Percentiles rank a stretch among this genome's conserved stretches.
phyloP scores from a whole-genome alignment of 495 filamentous ascomycete genomes.

The Astrothelium subdiscretum region DNA sequence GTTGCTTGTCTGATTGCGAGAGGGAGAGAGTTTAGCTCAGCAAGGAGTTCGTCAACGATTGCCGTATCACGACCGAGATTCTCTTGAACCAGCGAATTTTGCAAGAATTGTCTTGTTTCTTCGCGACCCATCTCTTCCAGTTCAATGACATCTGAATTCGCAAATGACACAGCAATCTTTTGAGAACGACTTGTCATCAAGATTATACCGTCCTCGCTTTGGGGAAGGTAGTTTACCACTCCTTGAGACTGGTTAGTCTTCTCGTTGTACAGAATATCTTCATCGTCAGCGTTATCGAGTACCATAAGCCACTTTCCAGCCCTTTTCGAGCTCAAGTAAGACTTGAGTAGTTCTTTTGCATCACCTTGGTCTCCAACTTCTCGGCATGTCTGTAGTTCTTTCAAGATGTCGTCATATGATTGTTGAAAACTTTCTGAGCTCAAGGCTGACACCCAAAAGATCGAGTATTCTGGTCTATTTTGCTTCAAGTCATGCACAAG shows the following conservation, averaged over 20 bases:
- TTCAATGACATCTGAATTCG: constrained; percentile 13
- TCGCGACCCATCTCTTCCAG: constrained; percentile 12
- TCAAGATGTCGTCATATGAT: constrained; percentile 1
- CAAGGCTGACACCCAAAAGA: constrained; percentile 13
- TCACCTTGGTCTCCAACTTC: not conserved
- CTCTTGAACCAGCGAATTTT: constrained; percentile 7
- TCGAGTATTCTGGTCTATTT: constrained; percentile 7
- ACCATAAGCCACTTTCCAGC: constrained; percentile 8
- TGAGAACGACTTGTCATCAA: constrained; percentile 19
- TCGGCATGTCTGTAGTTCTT: not conserved
- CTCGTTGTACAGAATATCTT: constrained; percentile 9
- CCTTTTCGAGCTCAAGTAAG: not conserved
- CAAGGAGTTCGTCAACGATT: constrained; percentile 7
- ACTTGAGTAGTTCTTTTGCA: not conserved
- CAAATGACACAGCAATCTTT: constrained; percentile 10
- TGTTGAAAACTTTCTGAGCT: constrained; percentile 6
- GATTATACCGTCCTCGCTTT: constrained; percentile 16
- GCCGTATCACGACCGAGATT: constrained; percentile 8
- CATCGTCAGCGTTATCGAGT: constrained; percentile 21
- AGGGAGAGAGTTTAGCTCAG: constrained; percentile 18
- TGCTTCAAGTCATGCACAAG: constrained; percentile 2
- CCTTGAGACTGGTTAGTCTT: constrained; percentile 6
- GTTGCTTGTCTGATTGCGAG: constrained; percentile 23
- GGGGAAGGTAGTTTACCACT: constrained; percentile 13
- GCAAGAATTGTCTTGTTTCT: constrained; percentile 12